Base-by-base conservation (phyloP, 345 rosid species). In the Dipteronia dyeriana region DNA sequence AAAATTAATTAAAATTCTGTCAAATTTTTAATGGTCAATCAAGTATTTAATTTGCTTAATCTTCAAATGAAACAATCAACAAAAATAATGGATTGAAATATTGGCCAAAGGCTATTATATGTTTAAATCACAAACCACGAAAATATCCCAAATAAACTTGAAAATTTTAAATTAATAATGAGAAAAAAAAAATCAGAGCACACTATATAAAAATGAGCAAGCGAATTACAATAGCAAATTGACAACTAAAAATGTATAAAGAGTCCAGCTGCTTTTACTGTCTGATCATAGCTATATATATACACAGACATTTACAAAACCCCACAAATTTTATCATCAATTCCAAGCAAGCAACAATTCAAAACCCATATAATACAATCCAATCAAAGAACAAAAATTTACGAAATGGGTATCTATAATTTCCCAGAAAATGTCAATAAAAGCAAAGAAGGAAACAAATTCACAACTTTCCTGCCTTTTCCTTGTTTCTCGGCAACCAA, bases 341-440 rank as follows among this genome's bases (percentile, higher is more conserved):
- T n/a, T 61, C 64, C 26, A 39, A 20, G 19, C 8, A 68, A 49
- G 6, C 34, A 20, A 64, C 41, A 12, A 39, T 14, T 43, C 3
- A 31, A 56, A 49, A 6, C 38, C 64, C 64, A 31, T 17, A 12
- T 4, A 17, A 12, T 72, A 45, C 57, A 45, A 29, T 10, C 34
- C 4, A 22, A 38, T 62, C n/a, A 12, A 43, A 60, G 65, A 65
- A 51, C n/a, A 19, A 47, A 41, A 73, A 19, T 73, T 80, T 13
- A 57, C 41, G 4, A 71, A 65, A 65, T 39, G 73, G 78, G 71
- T 61, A 19, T 68, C 57, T 34, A 65, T 29, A 49, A 45, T 49
- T 57, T 51, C 78, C 47, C 25, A 62, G 1, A 69, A 76, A 75
- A 49, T 9, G 43, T 45, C 38, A 25, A 39, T 10, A 69, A 51